These are phyloP conservation scores for Cicer judaicum DNA, from an alignment of 306 rosid genomes.

Conservation along the genomic window DNA sequence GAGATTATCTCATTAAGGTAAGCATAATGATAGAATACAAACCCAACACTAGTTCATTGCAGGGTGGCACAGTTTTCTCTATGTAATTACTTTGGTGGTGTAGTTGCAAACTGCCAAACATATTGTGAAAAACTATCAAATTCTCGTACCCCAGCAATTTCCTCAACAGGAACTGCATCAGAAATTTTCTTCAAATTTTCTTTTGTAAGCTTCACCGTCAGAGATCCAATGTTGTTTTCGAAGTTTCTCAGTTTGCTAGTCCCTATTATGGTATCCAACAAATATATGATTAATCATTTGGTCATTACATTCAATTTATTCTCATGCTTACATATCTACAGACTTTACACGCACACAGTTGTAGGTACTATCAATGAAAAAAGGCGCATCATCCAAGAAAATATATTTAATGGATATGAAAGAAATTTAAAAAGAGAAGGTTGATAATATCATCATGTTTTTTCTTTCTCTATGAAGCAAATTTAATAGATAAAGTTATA, in stretches of 20 bases:
- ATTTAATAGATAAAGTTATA: no score
- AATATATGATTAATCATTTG: constrained; percentile 30
- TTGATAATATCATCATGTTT: neutral
- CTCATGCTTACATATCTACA: constrained; percentile 8
- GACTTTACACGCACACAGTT: constrained; percentile 21
- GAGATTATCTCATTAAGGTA: constrained; percentile 10
- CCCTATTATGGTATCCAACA: constrained; percentile 52
- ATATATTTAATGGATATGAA: neutral
- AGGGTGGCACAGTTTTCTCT: neutral
- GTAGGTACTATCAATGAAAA: constrained; percentile 11
- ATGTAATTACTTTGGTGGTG: constrained; percentile 53
- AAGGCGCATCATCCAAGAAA: neutral
- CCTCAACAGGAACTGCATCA: constrained; percentile 63
- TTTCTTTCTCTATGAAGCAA: neutral
- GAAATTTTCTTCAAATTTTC: constrained; percentile 62
- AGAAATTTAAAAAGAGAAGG: neutral
- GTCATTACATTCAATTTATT: constrained; percentile 21
- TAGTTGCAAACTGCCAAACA: constrained; percentile 61
- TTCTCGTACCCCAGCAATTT: constrained; percentile 60
- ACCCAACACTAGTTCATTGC: neutral
- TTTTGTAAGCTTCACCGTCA: constrained; percentile 64
- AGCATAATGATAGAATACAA: constrained; percentile 24
- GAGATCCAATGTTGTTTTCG: constrained; percentile 63
- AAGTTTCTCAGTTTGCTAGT: constrained; percentile 69
- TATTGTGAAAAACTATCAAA: constrained; percentile 37